Base-by-base conservation (phyloP, 139 green algal genomes). In the Tetraselmis striata region DNA sequence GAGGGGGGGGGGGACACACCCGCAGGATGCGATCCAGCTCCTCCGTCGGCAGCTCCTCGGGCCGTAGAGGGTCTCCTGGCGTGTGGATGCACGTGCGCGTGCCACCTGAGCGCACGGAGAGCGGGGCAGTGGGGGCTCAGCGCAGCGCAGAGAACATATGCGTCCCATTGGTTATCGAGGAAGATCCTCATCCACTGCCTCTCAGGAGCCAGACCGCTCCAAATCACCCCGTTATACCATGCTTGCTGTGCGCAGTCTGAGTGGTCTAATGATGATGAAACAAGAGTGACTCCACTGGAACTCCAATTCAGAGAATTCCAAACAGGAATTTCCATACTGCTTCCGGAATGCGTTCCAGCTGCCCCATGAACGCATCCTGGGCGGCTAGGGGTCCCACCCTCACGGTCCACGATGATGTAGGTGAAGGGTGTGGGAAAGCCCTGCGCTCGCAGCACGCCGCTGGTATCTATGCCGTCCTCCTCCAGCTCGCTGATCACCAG, bases 61-160 rank as follows among this genome's bases (percentile, higher is more conserved):
- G 89, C 2, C 18, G 0, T 77, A 98, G 84, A 0, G 90, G 81
- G 1, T 90, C 88, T 1, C 93, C 92, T 1, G 96, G 95, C 5
- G 95, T 98, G 86, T 99, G 96, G 76, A 99, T 98, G 90, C 96
- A 99, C 1, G 94, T 98, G 59, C 95, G 87, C 0, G 93, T 97
- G 86, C 91, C 90, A n/a, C 93, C 92, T 94, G 87, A n/a, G n/a
- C n/a, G n/a, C n/a, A n/a, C n/a, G n/a, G n/a, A n/a, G n/a, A n/a
- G n/a, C n/a, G n/a, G n/a, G n/a, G n/a, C n/a, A n/a, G n/a, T n/a
- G n/a, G n/a, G n/a, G n/a, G n/a, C n/a, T n/a, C n/a, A n/a, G n/a
- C n/a, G n/a, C n/a, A n/a, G n/a, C n/a, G n/a, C n/a, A n/a, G n/a
- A n/a, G n/a, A n/a, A n/a, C n/a, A n/a, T n/a, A n/a, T n/a, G n/a